Percentiles rank a stretch among this genome's conserved stretches.
These are phyloP conservation scores for Blastomyces emzantsi DNA, from an alignment of 2,329 filamentous ascomycete genomes.

Conservation along the genomic window DNA sequence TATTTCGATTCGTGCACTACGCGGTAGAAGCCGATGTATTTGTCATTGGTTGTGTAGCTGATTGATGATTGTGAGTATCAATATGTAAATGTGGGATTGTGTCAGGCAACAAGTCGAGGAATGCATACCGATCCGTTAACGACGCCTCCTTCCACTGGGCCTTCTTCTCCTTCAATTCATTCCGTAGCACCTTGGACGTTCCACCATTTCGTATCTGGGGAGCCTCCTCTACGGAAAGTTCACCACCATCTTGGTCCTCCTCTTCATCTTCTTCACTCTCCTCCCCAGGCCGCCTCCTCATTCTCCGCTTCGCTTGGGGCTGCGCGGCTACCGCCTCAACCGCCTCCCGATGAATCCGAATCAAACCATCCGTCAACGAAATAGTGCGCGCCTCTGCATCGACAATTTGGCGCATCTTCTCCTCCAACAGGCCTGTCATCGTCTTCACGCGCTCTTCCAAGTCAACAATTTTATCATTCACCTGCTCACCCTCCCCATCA, in stretches of 20 bases:
- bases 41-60: conserved; percentile 50
- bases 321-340: conserved; percentile 20
- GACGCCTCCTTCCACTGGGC: conserved; percentile 31
- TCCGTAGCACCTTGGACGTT: conserved; percentile 25
- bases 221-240: conserved; percentile 18
- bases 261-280: conserved; percentile 28
- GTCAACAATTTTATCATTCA: conserved; percentile 32
- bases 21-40: conserved; percentile 53
- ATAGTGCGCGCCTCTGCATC: conserved; percentile 46
- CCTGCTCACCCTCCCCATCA: conserved; percentile 18
- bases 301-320: conserved; percentile 26
- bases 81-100: conserved; percentile 10
- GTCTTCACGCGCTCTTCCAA: conserved; percentile 41
- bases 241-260: conserved; percentile 38
- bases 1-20: conserved; percentile 54
- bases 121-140: conserved; percentile 34
- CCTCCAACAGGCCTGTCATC: conserved; percentile 49
- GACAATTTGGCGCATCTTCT: conserved; percentile 48
- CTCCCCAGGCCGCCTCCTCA: conserved; percentile 31
- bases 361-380: conserved; percentile 37
- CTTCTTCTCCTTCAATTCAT: conserved; percentile 27
- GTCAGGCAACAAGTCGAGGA: conserved; percentile 3
- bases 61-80: conserved; percentile 15
- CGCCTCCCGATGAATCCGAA: conserved; percentile 35
- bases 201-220: background rate